phyloP scores from a whole-genome alignment of 1,284 basidiomycete species.

The Melampsora americana region DNA sequence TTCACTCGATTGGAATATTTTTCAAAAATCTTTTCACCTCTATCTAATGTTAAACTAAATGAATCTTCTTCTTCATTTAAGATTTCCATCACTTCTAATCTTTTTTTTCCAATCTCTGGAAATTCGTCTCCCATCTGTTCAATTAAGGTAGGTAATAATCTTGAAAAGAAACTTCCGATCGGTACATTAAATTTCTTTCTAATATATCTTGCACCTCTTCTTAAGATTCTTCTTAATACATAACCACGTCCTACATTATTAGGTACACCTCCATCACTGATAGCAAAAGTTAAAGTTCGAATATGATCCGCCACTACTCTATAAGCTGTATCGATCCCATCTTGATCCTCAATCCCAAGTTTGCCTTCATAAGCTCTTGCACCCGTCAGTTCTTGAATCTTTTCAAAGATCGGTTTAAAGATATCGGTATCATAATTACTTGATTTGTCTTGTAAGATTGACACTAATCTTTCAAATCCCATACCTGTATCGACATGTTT shows the following conservation, averaged over 20 bases:
- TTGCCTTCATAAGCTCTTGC: conserved; percentile 40
- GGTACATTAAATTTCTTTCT: conserved; percentile 91
- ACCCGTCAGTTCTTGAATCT: conserved; percentile 34
- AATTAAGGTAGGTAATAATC: conserved; percentile 80
- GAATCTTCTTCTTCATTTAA: conserved; percentile 96
- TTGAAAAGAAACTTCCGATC: conserved; percentile 94
- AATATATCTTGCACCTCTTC: conserved; percentile 70
- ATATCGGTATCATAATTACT: conserved; percentile 44
- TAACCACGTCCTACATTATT: conserved; percentile 43
- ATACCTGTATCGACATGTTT: conserved; percentile 41
- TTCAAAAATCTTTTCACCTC: conserved; percentile 94
- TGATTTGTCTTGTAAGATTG: conserved; percentile 38
- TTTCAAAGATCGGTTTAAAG: conserved; percentile 30
- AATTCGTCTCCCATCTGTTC: conserved; percentile 85
- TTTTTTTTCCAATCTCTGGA: conserved; percentile 84
- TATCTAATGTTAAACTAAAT: conserved; percentile 90
- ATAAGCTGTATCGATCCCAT: conserved; percentile 44
- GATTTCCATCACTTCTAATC: conserved; percentile 86
- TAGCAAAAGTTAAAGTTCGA: conserved; percentile 42
- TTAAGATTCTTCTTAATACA: conserved; percentile 37
- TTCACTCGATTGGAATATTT: conserved; percentile 74
- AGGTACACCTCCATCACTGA: conserved; percentile 42
- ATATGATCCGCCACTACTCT: conserved; percentile 43
- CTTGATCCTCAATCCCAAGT: conserved; percentile 33
- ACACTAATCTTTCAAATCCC: conserved; percentile 41